phyloP scores from a whole-genome alignment of 106 monocot genomes.

The Dendrobium officinale region DNA sequence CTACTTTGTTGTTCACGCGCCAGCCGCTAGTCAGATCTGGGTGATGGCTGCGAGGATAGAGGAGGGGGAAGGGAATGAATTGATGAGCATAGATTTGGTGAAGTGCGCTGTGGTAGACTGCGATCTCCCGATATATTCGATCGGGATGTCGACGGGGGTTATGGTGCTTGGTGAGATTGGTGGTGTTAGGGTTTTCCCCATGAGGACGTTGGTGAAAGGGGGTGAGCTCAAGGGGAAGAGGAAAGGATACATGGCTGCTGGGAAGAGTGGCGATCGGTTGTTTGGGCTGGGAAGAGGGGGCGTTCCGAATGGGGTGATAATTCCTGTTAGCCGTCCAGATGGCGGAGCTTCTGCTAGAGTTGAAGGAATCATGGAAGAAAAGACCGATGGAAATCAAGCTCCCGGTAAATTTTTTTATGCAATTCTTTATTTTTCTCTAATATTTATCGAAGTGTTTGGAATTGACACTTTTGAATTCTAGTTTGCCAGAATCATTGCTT shows the following conservation, averaged over 20 bases:
- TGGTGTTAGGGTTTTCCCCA: conserved; percentile 21
- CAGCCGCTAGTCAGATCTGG: conserved; percentile 16
- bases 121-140: conserved; percentile 5
- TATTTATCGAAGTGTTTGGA: neutral
- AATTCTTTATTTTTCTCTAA: neutral
- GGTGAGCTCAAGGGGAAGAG: conserved; percentile 2
- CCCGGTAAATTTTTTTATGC: neutral
- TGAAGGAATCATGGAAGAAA: neutral
- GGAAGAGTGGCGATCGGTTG: conserved; percentile 8
- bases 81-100: conserved; percentile 6
- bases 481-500: neutral
- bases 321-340: neutral
- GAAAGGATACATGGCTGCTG: conserved; percentile 4
- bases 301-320: conserved; percentile 5
- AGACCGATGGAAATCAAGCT: neutral
- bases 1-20: conserved; percentile 14
- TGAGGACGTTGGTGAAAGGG: conserved; percentile 19
- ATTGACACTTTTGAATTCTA: neutral
- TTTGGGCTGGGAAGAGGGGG: neutral
- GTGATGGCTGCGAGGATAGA: conserved; percentile 11
- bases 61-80: neutral
- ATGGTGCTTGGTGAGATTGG: conserved; percentile 24
- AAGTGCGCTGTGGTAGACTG: conserved; percentile 24
- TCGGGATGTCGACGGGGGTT: conserved; percentile 15
- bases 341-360: neutral